Percentiles rank a stretch among this genome's conserved stretches.
Conservation (phyloP, 495 filamentous ascomycete species). For the Penicillium psychrofluorescens region DNA sequence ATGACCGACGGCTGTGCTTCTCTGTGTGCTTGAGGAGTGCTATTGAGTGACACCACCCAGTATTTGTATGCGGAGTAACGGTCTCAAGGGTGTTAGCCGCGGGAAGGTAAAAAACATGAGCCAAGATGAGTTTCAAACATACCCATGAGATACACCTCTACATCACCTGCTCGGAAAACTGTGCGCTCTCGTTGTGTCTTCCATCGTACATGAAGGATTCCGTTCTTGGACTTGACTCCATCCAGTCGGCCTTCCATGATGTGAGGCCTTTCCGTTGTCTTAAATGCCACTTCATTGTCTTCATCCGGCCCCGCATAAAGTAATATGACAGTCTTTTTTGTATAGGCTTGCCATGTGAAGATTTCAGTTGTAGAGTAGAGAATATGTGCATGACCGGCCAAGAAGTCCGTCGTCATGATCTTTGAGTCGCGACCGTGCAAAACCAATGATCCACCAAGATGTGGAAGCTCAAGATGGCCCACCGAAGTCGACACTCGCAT, state of each 20-base stretch:
- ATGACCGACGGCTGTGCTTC: too few relatives aligned
- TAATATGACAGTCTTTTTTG: slow-evolving; percentile 53
- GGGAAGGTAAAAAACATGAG: too few relatives aligned
- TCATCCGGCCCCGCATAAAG: slow-evolving; percentile 67
- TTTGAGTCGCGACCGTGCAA: slow-evolving; percentile 71
- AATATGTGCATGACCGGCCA: slow-evolving; percentile 51
- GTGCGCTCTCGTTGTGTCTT: too few relatives aligned
- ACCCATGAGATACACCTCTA: too few relatives aligned
- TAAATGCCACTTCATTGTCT: slow-evolving; percentile 59
- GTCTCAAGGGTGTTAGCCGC: too few relatives aligned
- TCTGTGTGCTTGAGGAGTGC: too few relatives aligned
- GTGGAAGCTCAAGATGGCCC: slow-evolving; percentile 56
- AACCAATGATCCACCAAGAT: slow-evolving; percentile 52
- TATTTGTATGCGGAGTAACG: too few relatives aligned
- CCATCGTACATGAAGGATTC: too few relatives aligned
- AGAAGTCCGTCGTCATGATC: slow-evolving; percentile 66
- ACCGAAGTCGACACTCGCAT: slow-evolving; percentile 55
- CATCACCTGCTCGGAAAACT: too few relatives aligned
- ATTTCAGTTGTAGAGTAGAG: slow-evolving; percentile 73
- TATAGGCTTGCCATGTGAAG: slow-evolving; percentile 61
- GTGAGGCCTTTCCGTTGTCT: slow-evolving; percentile 27
- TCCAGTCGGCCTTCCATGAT: slow-evolving; percentile 47
- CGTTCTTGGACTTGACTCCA: slow-evolving; percentile 30
- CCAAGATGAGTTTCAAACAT: too few relatives aligned
- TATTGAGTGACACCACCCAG: too few relatives aligned